Evolutionary conservation across 208 protist species (phyloP), one percentile per base, ranked within the genome.

Genomic region (Leptomonas pyrrhocoris): DNA sequence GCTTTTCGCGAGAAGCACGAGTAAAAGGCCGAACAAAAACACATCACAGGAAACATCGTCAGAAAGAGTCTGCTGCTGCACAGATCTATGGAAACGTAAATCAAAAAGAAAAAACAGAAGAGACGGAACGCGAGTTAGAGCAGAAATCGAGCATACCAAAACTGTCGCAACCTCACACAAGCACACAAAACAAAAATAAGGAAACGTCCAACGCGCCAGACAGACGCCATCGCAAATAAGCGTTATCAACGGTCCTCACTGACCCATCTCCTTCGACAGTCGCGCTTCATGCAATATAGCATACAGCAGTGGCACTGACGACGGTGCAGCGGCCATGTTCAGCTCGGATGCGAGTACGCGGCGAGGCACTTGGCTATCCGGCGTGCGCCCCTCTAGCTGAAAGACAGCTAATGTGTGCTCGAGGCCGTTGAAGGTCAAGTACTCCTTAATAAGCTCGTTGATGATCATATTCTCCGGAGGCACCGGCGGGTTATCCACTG

Each of bases 401-500:
- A 98, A 97, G 5, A 97, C 90, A 2, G 93, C 85, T 15, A 96
- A 72, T 0, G 90, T 88, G 76, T 98, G 91, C 72, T 96, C 87
- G 25, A 96, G 85, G 0, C 92, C 90, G 72, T 97, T 97, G 72
- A 94, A 97, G 16, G 80, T 79, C 15, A 98, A 67, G 68, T 98
- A 98, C 70, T 98, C 94, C 50, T 92, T 89, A 51, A 98, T 97
- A n/a, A 98, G 86, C 73, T 98, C 94, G 74, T 97, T 97, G 58
- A 98, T 80, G 19, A 98, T 79, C 59, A 97, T 68, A 72, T 97
- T 97, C 74, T 98, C 94, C 16, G 94, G 86, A 18, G 94, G 94
- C 40, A 86, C 68, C 1, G 89, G 76, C 3, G 91, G 86, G 34
- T 77, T 77, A 7, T 31, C 66, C 3, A 69, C 48, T 18, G 30